Percentiles rank a stretch among this genome's conserved stretches.
Evolutionary conservation across 2,329 filamentous ascomycete species (phyloP).

Genomic region (Xylaria sp.): DNA sequence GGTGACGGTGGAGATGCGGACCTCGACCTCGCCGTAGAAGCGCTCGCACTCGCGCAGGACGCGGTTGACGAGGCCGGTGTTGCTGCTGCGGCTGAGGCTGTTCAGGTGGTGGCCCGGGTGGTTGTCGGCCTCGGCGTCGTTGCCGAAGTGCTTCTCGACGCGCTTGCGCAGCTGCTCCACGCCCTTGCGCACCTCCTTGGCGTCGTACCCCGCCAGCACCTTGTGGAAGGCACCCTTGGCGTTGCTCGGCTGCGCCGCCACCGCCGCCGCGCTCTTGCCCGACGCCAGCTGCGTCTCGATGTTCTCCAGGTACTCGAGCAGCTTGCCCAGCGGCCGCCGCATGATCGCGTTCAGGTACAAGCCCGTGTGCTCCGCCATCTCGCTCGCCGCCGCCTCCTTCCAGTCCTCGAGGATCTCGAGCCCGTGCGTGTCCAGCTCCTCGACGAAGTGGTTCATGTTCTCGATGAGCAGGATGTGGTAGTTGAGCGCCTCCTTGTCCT

Average conservation of each 20-base stretch:
- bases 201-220: slow-evolving; percentile 76
- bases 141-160: slow-evolving; percentile 96
- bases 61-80: slow-evolving; percentile 58
- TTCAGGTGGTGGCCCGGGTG: no score
- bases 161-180: slow-evolving; percentile 86
- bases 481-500: slow-evolving; percentile 96
- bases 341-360: slow-evolving; percentile 89
- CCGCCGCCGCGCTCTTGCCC: slow-evolving; percentile 61
- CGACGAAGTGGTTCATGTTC: slow-evolving; percentile 97
- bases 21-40: slow-evolving; percentile 65
- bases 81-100: slow-evolving; percentile 62
- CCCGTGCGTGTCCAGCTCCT: slow-evolving; percentile 79
- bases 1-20: slow-evolving; percentile 61
- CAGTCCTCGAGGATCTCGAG: slow-evolving; percentile 81
- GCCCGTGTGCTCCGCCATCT: slow-evolving; percentile 84
- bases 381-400: slow-evolving; percentile 74
- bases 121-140: slow-evolving; percentile 87
- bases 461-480: slow-evolving; percentile 97
- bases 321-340: slow-evolving; percentile 83
- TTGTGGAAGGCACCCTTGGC: slow-evolving; percentile 84
- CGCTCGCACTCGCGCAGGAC: slow-evolving; percentile 64
- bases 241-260: slow-evolving; percentile 82
- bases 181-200: slow-evolving; percentile 85
- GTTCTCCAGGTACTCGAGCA: slow-evolving; percentile 89
- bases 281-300: slow-evolving; percentile 72